A percentile compares a stretch with the other conserved stretches of the same genome.
Evolutionary conservation across 2,329 filamentous ascomycete species (phyloP).

Genomic region (Neodidymelliopsis sp.): DNA sequence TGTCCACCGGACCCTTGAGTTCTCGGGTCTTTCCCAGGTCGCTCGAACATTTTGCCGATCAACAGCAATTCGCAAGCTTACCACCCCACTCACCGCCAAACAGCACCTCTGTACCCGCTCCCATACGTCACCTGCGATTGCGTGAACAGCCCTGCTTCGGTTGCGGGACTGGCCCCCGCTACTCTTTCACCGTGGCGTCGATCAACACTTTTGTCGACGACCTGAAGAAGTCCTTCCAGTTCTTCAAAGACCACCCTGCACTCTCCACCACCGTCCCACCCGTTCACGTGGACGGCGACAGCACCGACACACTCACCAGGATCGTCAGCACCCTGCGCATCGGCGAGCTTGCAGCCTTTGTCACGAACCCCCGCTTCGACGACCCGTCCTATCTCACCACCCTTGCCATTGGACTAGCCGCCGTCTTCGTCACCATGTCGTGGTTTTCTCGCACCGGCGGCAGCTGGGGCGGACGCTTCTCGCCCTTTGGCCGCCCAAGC

Average conservation of each 20-base stretch:
- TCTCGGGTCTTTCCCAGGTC: conserved; percentile 6
- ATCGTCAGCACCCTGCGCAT: conserved; percentile 29
- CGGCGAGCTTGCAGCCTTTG: conserved; percentile 33
- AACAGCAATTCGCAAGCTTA: conserved; percentile 14
- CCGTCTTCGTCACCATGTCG: conserved; percentile 54
- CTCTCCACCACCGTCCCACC: conserved; percentile 34
- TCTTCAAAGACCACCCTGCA: conserved; percentile 42
- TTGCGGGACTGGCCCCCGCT: conserved; percentile 16
- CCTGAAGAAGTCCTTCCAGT: conserved; percentile 47
- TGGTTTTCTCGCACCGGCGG: conserved; percentile 57
- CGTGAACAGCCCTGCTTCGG: conserved; percentile 21
- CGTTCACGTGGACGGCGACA: conserved; percentile 17
- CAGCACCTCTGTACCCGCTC: conserved; percentile 10
- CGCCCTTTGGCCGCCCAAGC: conserved; percentile 56
- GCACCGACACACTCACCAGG: conserved; percentile 32
- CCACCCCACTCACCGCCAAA: conserved; percentile 17
- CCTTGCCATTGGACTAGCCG: conserved; percentile 47
- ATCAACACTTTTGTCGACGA: conserved; percentile 42
- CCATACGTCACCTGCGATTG: conserved; percentile 17
- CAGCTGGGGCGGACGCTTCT: conserved; percentile 56
- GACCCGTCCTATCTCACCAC: conserved; percentile 43
- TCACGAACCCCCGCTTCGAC: conserved; percentile 43
- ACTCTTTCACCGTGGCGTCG: conserved; percentile 46
- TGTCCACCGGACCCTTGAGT: conserved; percentile 8
- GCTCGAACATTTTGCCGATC: conserved; percentile 17